A percentile compares a stretch with the other conserved stretches of the same genome.
Conservation (phyloP, 306 rosid genomes). For the Lagenaria siceraria region DNA sequence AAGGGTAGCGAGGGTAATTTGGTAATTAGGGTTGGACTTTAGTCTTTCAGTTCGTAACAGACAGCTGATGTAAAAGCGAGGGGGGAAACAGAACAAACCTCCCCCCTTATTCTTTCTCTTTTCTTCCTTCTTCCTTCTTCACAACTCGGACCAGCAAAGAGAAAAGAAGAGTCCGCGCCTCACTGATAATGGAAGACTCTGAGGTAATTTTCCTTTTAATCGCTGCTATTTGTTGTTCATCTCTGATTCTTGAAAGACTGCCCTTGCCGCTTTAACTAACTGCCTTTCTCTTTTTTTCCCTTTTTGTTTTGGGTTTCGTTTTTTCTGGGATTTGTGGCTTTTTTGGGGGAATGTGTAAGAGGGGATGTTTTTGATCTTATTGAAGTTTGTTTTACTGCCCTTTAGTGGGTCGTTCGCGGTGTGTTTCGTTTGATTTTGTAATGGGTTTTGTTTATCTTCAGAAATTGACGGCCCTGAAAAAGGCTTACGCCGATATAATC, state of each 20-base stretch:
- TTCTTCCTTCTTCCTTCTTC: background rate
- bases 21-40: slow-evolving; percentile 11
- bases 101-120: slow-evolving; percentile 10
- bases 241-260: background rate
- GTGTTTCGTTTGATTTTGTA: background rate
- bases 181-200: slow-evolving; percentile 1
- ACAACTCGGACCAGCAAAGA: background rate
- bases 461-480: slow-evolving; percentile 78
- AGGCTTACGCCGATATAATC: slow-evolving; percentile 71
- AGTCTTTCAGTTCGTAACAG: slow-evolving; percentile 53
- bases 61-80: slow-evolving; percentile 17
- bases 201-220: background rate
- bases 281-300: background rate
- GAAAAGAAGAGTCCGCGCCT: background rate
- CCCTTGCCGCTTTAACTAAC: background rate
- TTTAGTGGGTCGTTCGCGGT: background rate
- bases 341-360: background rate
- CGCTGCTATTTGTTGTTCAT: background rate
- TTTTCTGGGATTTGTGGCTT: background rate
- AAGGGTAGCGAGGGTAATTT: slow-evolving; percentile 6
- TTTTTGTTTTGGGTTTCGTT: background rate
- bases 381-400: slow-evolving; percentile 10
- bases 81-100: slow-evolving; percentile 32
- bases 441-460: slow-evolving; percentile 19
- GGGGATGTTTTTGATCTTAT: slow-evolving; percentile 5